Evolutionary conservation across 208 protist genomes (phyloP).

Genomic region (Jaenimonas drosophilae): DNA sequence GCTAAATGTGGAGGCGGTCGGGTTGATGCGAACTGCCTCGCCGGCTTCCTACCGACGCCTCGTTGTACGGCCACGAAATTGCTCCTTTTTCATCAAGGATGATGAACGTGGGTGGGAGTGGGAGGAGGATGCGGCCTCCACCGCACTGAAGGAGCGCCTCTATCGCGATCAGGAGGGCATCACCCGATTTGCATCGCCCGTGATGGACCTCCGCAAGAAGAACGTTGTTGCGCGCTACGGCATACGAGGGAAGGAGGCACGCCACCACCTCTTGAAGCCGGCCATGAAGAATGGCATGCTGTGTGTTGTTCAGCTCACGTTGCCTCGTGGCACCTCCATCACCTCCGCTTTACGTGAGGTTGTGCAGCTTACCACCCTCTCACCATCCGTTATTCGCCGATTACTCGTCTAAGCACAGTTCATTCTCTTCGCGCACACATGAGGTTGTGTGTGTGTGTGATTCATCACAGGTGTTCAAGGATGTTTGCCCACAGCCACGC

Average conservation of each 20-base stretch:
- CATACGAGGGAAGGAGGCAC: constrained; percentile 40
- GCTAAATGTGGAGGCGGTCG: constrained; percentile 41
- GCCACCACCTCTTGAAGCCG: constrained; percentile 60
- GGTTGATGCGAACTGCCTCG: constrained; percentile 37
- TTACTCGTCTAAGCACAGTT: constrained; percentile 18
- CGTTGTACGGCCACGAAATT: constrained; percentile 18
- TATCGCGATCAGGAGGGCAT: constrained; percentile 75
- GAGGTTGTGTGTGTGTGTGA: constrained; percentile 1
- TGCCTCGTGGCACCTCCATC: constrained; percentile 49
- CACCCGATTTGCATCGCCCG: constrained; percentile 44
- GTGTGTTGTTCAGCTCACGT: constrained; percentile 47
- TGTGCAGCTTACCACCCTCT: constrained; percentile 63
- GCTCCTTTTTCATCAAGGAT: constrained; percentile 51
- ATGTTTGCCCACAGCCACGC: too few relatives aligned
- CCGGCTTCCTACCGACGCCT: constrained; percentile 46
- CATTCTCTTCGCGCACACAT: too few relatives aligned
- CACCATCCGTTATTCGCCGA: constrained; percentile 35
- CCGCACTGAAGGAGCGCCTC: constrained; percentile 21
- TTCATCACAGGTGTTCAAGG: too few relatives aligned
- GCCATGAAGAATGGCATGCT: constrained; percentile 55
- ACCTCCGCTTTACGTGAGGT: constrained; percentile 65
- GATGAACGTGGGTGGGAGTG: constrained; percentile 69
- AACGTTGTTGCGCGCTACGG: constrained; percentile 55
- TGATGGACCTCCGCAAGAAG: constrained; percentile 26
- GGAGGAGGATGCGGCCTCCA: constrained; percentile 23